Evolutionary conservation across 208 protist species (phyloP).

Genomic region (Trypanosoma lewisi): DNA sequence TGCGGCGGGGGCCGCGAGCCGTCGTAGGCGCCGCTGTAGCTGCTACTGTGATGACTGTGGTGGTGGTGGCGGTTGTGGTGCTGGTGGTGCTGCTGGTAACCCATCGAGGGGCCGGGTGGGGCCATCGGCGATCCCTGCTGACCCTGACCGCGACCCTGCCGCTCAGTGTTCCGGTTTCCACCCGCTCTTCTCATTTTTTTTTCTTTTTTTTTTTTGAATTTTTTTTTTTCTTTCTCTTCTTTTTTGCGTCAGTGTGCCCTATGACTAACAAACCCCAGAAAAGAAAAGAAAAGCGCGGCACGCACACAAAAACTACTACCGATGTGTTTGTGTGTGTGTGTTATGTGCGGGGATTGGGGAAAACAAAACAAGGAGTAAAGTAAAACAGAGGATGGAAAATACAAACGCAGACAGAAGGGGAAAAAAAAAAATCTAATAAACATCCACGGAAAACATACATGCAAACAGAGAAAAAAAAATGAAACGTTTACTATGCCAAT

Average conservation of each 20-base stretch:
- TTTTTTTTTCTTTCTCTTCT: too few relatives aligned
- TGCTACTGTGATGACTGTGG: slow-evolving; percentile 25
- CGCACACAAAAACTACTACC: slow-evolving; percentile 16
- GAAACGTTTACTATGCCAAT: not conserved
- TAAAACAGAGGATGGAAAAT: too few relatives aligned
- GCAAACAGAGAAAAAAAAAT: slow-evolving; percentile 20
- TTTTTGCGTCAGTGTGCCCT: slow-evolving; percentile 16
- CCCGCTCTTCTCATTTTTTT: slow-evolving; percentile 20
- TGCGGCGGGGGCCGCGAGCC: slow-evolving; percentile 21
- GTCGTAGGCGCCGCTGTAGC: slow-evolving; percentile 28
- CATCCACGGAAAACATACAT: slow-evolving; percentile 1
- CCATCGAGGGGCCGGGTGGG: slow-evolving; percentile 18
- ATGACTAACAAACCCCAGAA: not conserved
- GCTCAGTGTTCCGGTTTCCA: slow-evolving; percentile 20
- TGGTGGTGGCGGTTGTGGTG: slow-evolving; percentile 30
- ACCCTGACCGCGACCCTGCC: slow-evolving; percentile 21
- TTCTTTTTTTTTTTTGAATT: too few relatives aligned
- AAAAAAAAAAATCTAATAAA: slow-evolving; percentile 3
- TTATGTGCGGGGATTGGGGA: too few relatives aligned
- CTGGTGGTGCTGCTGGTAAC: slow-evolving; percentile 20
- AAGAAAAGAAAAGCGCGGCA: slow-evolving; percentile 2
- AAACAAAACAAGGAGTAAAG: too few relatives aligned
- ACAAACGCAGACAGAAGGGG: not conserved
- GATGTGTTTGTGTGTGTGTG: not conserved
- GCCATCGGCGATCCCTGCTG: slow-evolving; percentile 27